phyloP scores from a whole-genome alignment of 139 green algal species.

The Chlamydomonas asymmetrica region DNA sequence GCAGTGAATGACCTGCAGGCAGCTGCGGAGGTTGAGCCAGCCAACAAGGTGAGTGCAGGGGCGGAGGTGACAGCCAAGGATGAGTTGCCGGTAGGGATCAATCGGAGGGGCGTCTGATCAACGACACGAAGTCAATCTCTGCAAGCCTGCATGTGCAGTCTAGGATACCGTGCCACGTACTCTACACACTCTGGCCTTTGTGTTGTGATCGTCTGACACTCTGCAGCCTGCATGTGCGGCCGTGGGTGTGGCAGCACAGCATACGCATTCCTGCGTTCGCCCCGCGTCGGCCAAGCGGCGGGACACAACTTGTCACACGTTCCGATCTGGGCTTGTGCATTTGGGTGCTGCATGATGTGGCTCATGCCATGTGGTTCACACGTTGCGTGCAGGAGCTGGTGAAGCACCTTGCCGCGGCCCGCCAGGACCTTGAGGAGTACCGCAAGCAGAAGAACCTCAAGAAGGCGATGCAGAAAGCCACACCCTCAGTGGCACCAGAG shows the following conservation, averaged over 20 bases:
- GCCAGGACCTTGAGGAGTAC: constrained; percentile 23
- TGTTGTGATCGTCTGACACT: too few relatives aligned
- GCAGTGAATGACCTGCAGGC: constrained; percentile 46
- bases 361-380: not conserved
- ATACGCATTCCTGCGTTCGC: too few relatives aligned
- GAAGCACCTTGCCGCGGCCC: constrained; percentile 20
- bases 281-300: too few relatives aligned
- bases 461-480: constrained; percentile 1
- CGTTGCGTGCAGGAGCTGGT: constrained; percentile 15
- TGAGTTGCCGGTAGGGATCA: not conserved
- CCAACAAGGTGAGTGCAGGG: not conserved
- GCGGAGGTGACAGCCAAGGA: not conserved
- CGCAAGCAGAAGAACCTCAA: constrained; percentile 20
- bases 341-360: not conserved
- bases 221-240: too few relatives aligned
- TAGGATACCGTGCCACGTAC: too few relatives aligned
- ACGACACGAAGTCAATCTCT: not conserved
- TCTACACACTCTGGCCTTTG: too few relatives aligned
- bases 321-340: too few relatives aligned
- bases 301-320: too few relatives aligned
- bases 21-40: constrained; percentile 34
- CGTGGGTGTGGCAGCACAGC: too few relatives aligned
- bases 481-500: not conserved
- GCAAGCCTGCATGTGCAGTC: not conserved
- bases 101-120: not conserved